Percentiles rank a stretch among this genome's conserved stretches.
Conservation (phyloP, 176 grass and related monocot species). For the Lolium perenne region DNA sequence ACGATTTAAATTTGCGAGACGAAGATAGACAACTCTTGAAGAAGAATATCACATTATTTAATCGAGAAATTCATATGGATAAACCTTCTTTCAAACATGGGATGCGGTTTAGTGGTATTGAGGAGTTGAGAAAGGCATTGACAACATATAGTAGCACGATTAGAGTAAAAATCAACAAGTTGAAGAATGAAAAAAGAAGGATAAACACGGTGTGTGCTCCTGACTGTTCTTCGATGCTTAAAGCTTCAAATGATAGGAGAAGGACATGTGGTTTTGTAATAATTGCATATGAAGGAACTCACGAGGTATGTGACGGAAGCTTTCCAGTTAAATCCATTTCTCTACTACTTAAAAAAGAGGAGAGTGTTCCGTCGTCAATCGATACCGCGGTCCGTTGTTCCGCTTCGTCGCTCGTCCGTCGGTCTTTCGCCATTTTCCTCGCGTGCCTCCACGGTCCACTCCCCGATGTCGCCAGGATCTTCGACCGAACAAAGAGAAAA, state of each 20-base stretch:
- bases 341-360: too few relatives aligned
- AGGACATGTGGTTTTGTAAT: neutral
- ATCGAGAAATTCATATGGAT: too few relatives aligned
- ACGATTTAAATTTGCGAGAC: neutral
- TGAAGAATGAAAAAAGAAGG: neutral
- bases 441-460: too few relatives aligned
- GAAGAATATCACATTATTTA: neutral
- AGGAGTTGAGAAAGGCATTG: neutral
- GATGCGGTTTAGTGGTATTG: neutral
- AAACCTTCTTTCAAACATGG: too few relatives aligned
- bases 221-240: neutral
- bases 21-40: neutral
- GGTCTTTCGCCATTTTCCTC: too few relatives aligned
- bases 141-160: neutral
- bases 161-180: neutral
- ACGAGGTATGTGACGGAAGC: neutral
- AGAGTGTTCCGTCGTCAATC: too few relatives aligned
- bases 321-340: too few relatives aligned
- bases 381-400: too few relatives aligned
- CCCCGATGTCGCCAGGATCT: too few relatives aligned
- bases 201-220: neutral
- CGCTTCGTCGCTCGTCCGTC: too few relatives aligned
- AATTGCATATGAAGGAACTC: neutral
- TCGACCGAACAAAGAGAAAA: too few relatives aligned
- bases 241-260: neutral